These are phyloP conservation scores for Hymenoscyphus repandus DNA, from an alignment of 2,329 filamentous ascomycete species.

Conservation along the genomic window DNA sequence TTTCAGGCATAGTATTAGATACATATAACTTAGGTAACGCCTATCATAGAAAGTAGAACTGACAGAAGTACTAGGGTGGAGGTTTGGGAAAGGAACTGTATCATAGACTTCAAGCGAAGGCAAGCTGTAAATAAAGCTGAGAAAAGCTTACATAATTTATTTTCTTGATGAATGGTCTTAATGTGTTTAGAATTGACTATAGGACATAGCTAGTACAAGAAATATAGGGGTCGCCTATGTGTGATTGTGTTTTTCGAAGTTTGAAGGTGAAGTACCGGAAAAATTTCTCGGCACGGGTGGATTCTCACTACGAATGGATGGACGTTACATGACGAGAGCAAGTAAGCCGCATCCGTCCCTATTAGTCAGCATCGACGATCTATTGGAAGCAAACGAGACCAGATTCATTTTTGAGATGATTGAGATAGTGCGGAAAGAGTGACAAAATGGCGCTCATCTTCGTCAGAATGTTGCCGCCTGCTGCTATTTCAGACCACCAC, in stretches of 20 bases:
- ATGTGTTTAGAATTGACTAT: slow-evolving; percentile 2
- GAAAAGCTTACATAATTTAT: background rate
- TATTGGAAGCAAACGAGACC: no score
- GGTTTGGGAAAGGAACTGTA: background rate
- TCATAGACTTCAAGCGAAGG: slow-evolving; percentile 1
- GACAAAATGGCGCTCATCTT: no score
- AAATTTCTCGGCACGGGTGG: background rate
- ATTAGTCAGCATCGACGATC: no score
- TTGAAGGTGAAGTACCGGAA: background rate
- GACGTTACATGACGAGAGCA: no score
- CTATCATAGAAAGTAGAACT: slow-evolving; percentile 1
- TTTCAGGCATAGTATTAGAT: background rate
- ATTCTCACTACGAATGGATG: background rate
- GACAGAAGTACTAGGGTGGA: background rate
- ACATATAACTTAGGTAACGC: background rate
- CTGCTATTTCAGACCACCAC: no score
- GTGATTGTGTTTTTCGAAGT: background rate
- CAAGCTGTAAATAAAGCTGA: background rate
- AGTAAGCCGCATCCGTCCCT: no score
- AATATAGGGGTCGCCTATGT: background rate
- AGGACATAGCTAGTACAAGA: background rate
- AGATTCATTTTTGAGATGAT: no score
- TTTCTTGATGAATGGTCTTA: background rate
- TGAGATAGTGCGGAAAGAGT: no score
- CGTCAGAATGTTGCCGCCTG: no score